Percentiles rank a stretch among this genome's conserved stretches.
These are phyloP conservation scores for Ophiocordyceps polyrhachis-furcata DNA, from an alignment of 2,329 filamentous ascomycete genomes.

Conservation along the genomic window DNA sequence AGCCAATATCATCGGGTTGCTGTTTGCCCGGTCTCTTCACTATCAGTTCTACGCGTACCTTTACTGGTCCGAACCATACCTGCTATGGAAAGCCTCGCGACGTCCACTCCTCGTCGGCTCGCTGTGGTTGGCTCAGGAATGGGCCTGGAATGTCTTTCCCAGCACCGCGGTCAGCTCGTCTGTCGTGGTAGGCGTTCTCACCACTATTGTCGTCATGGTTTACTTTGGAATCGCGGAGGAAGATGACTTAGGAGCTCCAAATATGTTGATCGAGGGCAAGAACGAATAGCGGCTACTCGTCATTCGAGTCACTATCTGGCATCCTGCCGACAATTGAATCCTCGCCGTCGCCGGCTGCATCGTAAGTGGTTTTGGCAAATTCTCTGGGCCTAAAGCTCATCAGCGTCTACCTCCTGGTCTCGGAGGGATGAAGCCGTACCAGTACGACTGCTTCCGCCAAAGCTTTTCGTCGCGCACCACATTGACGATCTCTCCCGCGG, in stretches of 20 bases:
- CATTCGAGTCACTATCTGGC: slow-evolving; percentile 66
- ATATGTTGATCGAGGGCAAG: slow-evolving; percentile 8
- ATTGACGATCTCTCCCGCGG: slow-evolving; percentile 80
- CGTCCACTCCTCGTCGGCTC: slow-evolving; percentile 48
- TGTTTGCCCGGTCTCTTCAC: slow-evolving; percentile 76
- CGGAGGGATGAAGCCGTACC: slow-evolving; percentile 28
- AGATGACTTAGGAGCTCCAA: not conserved
- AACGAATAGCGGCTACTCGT: slow-evolving; percentile 28
- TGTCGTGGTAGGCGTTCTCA: slow-evolving; percentile 52
- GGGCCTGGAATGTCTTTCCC: slow-evolving; percentile 90
- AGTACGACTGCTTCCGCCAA: slow-evolving; percentile 81
- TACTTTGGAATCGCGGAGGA: slow-evolving; percentile 33
- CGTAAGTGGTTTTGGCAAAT: slow-evolving; percentile 48
- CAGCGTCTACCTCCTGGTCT: slow-evolving; percentile 2
- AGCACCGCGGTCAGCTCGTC: slow-evolving; percentile 40
- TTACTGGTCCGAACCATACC: slow-evolving; percentile 72
- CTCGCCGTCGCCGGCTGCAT: slow-evolving; percentile 51
- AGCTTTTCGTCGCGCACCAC: slow-evolving; percentile 78
- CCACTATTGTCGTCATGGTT: slow-evolving; percentile 42
- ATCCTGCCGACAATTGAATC: slow-evolving; percentile 70
- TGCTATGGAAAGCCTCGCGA: slow-evolving; percentile 62
- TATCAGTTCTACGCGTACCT: slow-evolving; percentile 94
- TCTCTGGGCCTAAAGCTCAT: slow-evolving; percentile 48
- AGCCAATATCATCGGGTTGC: slow-evolving; percentile 59
- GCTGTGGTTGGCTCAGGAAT: slow-evolving; percentile 67